Evolutionary conservation across 352 stramenopile genomes (phyloP).

Genomic region (Pythium folliculosum): DNA sequence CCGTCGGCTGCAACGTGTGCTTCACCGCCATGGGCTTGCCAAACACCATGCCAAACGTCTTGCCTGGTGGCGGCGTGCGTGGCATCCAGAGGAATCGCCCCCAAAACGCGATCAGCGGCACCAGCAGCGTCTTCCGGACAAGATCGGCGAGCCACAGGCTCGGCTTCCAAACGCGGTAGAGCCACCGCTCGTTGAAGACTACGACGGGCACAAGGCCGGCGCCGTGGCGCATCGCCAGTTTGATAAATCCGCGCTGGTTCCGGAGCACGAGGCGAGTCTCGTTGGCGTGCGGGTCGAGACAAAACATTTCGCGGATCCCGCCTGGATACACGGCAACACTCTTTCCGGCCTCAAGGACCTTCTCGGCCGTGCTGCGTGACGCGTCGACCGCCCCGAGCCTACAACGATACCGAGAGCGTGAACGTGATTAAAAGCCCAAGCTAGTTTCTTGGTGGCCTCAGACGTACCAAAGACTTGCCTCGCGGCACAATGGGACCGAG

Average conservation of each 20-base stretch:
- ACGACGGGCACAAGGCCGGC: conserved; percentile 72
- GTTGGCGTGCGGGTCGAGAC: conserved; percentile 61
- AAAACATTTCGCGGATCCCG: conserved; percentile 76
- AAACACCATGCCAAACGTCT: conserved; percentile 75
- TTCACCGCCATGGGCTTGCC: conserved; percentile 66
- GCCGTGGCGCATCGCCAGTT: conserved; percentile 71
- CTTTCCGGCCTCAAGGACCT: conserved; percentile 60
- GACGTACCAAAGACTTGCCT: conserved; percentile 53
- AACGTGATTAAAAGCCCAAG: neutral
- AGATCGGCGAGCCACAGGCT: conserved; percentile 48
- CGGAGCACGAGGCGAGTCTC: conserved; percentile 66
- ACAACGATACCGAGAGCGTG: neutral
- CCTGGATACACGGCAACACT: conserved; percentile 75
- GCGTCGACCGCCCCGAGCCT: conserved; percentile 64
- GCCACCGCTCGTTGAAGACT: conserved; percentile 76
- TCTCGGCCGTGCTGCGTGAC: conserved; percentile 61
- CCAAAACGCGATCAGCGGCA: conserved; percentile 77
- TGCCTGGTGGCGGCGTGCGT: conserved; percentile 49
- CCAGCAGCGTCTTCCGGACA: conserved; percentile 60
- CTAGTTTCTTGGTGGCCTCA: neutral
- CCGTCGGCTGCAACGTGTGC: conserved; percentile 48
- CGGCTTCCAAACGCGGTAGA: conserved; percentile 78
- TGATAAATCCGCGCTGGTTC: conserved; percentile 74
- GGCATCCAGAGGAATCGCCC: conserved; percentile 78
- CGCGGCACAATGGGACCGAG: conserved; percentile 56